Base-by-base conservation (phyloP, 2,329 filamentous ascomycete species). In the Aspergillus costaricaensis region DNA sequence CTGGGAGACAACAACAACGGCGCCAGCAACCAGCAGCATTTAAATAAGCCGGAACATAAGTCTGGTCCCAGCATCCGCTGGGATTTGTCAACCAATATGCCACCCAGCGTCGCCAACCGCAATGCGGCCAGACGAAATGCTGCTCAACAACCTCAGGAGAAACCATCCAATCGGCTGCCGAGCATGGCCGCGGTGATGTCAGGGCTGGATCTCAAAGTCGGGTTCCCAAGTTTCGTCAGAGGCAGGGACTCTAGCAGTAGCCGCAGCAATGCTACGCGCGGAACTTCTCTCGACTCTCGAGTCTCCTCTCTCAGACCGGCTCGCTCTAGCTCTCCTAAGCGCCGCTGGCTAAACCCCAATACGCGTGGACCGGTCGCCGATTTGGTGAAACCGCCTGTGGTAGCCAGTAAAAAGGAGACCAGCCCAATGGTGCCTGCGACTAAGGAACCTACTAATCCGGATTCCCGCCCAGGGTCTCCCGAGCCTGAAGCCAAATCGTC, bases 321-420 rank as follows among this genome's bases (percentile, higher is more conserved):
- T 60, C 76, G 70, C 47, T 74, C 77, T 3, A 63, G 65, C 38
- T 76, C 77, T 5, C 74, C 77, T 6, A 65, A 36, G 76, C 80
- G 67, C 79, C 80, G 70, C 73, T 80, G 62, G 62, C 76, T 84
- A 49, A 82, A 83, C 48, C 72, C 80, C n/a, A 83, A 80, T 64
- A 83, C 84, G 2, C 77, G 76, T 76, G 79, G 64, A 72, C 78
- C 68, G 9, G 17, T 44, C 70, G 68, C 65, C 63, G 65, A 72
- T 64, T 64, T 72, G 32, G 71, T 72, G 72, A 81, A 77, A 48
- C 77, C 84, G 48, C 77, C 84, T 14, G 79, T 86, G 48, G 80
- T 90, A 3, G 83, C 86, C 44, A 86, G 86, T 57, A 87, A 86
- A 10, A 82, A 84, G 50, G 88, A 92, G 70, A 85, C 90, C 41